Evolutionary conservation across 2,329 filamentous ascomycete species (phyloP).

Genomic region (Cryphonectria nitschkei): DNA sequence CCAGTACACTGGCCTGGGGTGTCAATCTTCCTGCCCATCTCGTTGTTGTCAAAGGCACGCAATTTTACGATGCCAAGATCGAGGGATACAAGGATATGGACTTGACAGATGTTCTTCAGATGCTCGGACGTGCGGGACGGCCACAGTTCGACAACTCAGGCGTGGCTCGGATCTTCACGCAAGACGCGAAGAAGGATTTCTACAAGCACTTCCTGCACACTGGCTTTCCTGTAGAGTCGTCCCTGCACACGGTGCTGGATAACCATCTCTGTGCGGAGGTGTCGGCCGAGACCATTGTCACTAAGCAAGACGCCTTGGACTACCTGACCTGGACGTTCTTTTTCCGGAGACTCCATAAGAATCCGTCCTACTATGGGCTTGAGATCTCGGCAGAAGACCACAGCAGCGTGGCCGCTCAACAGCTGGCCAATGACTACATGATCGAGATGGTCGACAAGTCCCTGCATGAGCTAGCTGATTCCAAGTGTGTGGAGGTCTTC

Average conservation of each 20-base stretch:
- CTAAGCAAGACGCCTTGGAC: slow-evolving; percentile 95
- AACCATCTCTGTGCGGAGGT: slow-evolving; percentile 97
- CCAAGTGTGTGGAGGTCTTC: slow-evolving; percentile 80
- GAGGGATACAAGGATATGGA: slow-evolving; percentile 99
- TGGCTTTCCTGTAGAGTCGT: slow-evolving; percentile 96
- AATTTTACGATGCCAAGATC: slow-evolving; percentile 97
- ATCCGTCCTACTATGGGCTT: slow-evolving; percentile 95
- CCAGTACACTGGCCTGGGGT: slow-evolving; percentile 95
- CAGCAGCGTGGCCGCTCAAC: slow-evolving; percentile 82
- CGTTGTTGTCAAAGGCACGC: slow-evolving; percentile 96
- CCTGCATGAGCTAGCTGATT: slow-evolving; percentile 78
- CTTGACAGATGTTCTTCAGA: slow-evolving; percentile 94
- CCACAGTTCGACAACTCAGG: slow-evolving; percentile 96
- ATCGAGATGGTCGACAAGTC: slow-evolving; percentile 88
- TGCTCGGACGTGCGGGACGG: slow-evolving; percentile 92
- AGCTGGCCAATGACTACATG: slow-evolving; percentile 92
- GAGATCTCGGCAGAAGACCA: slow-evolving; percentile 93
- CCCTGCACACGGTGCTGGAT: slow-evolving; percentile 92
- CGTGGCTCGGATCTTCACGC: slow-evolving; percentile 95
- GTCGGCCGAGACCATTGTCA: slow-evolving; percentile 87
- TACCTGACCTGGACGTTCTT: slow-evolving; percentile 99
- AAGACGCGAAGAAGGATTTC: slow-evolving; percentile 97
- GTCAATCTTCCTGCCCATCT: slow-evolving; percentile 96
- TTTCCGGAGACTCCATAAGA: slow-evolving; percentile 96
- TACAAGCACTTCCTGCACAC: slow-evolving; percentile 99